Evolutionary conservation across 2,329 filamentous ascomycete genomes (phyloP).

Genomic region (Aphanoascus verrucosus): DNA sequence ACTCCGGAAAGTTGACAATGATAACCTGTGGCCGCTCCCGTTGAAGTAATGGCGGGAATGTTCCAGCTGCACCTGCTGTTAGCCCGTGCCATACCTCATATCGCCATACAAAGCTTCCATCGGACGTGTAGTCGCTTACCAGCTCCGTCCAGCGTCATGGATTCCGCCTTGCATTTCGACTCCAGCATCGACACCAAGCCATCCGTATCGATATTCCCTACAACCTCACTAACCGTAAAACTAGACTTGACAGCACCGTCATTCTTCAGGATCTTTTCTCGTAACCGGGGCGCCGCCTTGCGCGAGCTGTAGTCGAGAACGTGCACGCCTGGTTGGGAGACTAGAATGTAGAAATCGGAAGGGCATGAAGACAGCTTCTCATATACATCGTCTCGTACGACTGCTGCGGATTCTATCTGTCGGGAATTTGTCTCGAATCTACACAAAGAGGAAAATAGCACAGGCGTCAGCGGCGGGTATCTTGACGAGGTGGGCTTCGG

Average conservation of each 20-base stretch:
- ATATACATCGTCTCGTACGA: constrained; percentile 35
- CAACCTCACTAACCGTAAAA: constrained; percentile 44
- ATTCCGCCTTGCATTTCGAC: constrained; percentile 39
- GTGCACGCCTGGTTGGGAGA: constrained; percentile 65
- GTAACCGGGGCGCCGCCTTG: constrained; percentile 45
- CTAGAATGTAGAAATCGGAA: constrained; percentile 64
- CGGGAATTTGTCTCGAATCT: constrained; percentile 33
- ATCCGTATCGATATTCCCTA: constrained; percentile 39
- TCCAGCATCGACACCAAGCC: constrained; percentile 36
- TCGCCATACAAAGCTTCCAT: background rate
- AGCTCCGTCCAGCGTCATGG: constrained; percentile 35
- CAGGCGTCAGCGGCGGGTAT: background rate
- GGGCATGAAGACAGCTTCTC: constrained; percentile 54
- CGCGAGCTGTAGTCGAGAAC: constrained; percentile 54
- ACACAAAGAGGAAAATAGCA: constrained; percentile 9
- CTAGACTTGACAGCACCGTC: constrained; percentile 45
- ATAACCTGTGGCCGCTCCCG: constrained; percentile 34
- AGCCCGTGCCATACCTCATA: background rate
- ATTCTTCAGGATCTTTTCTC: constrained; percentile 39
- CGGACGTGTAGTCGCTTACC: constrained; percentile 23
- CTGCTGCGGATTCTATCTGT: constrained; percentile 35
- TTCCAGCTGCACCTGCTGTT: constrained; percentile 19
- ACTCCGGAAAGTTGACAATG: constrained; percentile 36
- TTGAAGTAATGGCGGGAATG: constrained; percentile 28
- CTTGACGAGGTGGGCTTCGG: background rate